These are phyloP conservation scores for Colletotrichum sansevieriae DNA, from an alignment of 2,329 filamentous ascomycete species.

Conservation along the genomic window DNA sequence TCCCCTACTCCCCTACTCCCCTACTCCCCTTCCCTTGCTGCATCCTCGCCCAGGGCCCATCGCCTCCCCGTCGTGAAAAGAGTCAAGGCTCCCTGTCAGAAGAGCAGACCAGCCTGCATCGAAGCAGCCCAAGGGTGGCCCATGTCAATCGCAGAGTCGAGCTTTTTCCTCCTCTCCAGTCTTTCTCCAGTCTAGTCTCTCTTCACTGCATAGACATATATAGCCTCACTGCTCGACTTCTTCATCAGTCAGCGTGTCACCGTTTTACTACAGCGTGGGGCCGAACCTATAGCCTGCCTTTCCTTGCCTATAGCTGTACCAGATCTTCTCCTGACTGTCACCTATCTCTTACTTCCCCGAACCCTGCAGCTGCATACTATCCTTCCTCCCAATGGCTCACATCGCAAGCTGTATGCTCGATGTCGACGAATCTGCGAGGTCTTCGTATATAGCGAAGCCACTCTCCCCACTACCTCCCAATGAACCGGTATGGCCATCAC, in stretches of 20 bases:
- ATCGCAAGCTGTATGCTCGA: constrained; percentile 71
- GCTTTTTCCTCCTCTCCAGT: constrained; percentile 36
- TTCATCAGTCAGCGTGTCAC: constrained; percentile 31
- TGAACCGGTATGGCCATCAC: constrained; percentile 57
- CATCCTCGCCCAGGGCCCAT: constrained; percentile 39
- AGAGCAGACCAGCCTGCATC: constrained; percentile 40
- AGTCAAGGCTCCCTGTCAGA: constrained; percentile 41
- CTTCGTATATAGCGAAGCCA: constrained; percentile 65
- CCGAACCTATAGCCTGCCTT: constrained; percentile 39
- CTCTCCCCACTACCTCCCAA: constrained; percentile 60
- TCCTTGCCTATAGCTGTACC: constrained; percentile 43
- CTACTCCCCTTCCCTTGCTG: constrained; percentile 48
- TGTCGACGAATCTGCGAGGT: constrained; percentile 54
- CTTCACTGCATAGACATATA: constrained; percentile 43
- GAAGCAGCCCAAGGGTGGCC: constrained; percentile 30
- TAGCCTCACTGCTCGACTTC: constrained; percentile 43
- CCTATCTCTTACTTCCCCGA: constrained; percentile 33
- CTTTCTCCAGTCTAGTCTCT: constrained; percentile 33
- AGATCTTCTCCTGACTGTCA: constrained; percentile 38
- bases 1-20: constrained; percentile 46
- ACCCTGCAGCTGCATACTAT: constrained; percentile 36
- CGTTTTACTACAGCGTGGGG: constrained; percentile 40
- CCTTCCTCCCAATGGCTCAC: constrained; percentile 66
- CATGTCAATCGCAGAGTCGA: constrained; percentile 35
- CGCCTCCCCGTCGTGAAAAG: constrained; percentile 30